These are phyloP conservation scores for Pseudogymnoascus sp. DNA, from an alignment of 2,329 filamentous ascomycete genomes.

Conservation along the genomic window DNA sequence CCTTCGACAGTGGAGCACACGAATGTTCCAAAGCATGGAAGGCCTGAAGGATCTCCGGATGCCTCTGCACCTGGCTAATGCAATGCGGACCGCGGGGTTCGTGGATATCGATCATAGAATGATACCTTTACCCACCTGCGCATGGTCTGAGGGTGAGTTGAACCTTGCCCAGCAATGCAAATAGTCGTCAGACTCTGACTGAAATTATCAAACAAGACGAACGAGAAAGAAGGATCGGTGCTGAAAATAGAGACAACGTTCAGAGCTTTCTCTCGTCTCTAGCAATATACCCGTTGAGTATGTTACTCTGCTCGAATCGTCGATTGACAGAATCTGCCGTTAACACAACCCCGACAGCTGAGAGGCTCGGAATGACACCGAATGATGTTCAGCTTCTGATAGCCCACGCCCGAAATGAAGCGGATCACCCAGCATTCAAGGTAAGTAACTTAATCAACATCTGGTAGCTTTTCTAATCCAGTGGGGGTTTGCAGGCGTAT, in stretches of 20 bases:
- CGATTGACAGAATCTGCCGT: neutral
- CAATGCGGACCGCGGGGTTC: conserved; percentile 47
- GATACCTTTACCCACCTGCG: conserved; percentile 61
- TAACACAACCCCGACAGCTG: conserved; percentile 7
- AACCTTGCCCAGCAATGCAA: neutral
- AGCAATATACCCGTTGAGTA: conserved; percentile 48
- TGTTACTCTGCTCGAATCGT: conserved; percentile 20
- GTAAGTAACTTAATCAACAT: conserved; percentile 31
- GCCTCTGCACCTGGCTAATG: conserved; percentile 44
- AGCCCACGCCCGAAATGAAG: conserved; percentile 47
- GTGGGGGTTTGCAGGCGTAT: conserved; percentile 38
- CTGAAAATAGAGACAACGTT: conserved; percentile 47
- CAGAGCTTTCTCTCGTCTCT: conserved; percentile 47
- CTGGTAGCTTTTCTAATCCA: neutral
- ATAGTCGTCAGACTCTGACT: conserved; percentile 4
- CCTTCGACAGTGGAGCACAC: conserved; percentile 59
- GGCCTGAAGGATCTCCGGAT: conserved; percentile 60
- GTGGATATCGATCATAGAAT: conserved; percentile 59
- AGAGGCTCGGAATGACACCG: conserved; percentile 43
- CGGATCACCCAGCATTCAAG: conserved; percentile 48
- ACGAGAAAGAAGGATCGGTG: conserved; percentile 46
- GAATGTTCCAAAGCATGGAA: conserved; percentile 55
- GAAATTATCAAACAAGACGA: conserved; percentile 33
- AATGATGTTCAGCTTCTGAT: conserved; percentile 52
- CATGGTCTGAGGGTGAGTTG: conserved; percentile 58